Evolutionary conservation across 2,329 filamentous ascomycete genomes (phyloP).

Genomic region (Nemania bipapillata): DNA sequence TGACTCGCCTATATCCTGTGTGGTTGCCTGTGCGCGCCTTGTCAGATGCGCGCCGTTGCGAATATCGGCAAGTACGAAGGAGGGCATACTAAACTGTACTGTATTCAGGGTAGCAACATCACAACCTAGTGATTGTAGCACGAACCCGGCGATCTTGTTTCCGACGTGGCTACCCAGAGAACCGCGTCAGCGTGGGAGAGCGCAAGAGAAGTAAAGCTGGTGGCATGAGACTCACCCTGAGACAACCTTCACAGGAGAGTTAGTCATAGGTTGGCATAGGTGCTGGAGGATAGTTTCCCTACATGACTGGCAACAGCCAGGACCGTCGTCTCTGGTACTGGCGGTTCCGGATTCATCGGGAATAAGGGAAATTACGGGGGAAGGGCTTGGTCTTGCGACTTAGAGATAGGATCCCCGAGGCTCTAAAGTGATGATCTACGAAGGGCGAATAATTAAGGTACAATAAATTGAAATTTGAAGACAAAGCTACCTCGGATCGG

Average conservation of each 20-base stretch:
- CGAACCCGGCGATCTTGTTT: constrained; percentile 95
- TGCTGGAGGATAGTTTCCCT: constrained; percentile 44
- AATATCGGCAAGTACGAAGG: neutral
- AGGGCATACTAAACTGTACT: constrained; percentile 87
- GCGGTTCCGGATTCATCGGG: constrained; percentile 55
- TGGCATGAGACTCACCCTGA: constrained; percentile 70
- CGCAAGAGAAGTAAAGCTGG: constrained; percentile 34
- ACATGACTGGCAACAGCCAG: constrained; percentile 96
- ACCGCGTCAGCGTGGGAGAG: constrained; percentile 40
- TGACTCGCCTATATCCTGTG: constrained; percentile 89
- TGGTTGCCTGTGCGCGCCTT: constrained; percentile 77
- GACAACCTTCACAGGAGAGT: constrained; percentile 67
- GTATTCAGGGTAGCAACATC: constrained; percentile 96
- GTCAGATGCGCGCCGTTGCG: constrained; percentile 18
- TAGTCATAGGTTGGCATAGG: constrained; percentile 46
- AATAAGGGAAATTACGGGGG: neutral
- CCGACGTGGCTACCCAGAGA: constrained; percentile 80
- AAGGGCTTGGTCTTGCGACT: neutral
- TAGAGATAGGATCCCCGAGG: neutral
- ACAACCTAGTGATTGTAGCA: constrained; percentile 91
- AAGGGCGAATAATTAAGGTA: neutral
- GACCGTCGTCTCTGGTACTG: constrained; percentile 71
- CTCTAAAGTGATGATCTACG: neutral
- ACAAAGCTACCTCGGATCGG: neutral
- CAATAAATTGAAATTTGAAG: neutral